Base-by-base conservation (phyloP, 2,329 filamentous ascomycete species). In the Cladophialophora bantiana region DNA sequence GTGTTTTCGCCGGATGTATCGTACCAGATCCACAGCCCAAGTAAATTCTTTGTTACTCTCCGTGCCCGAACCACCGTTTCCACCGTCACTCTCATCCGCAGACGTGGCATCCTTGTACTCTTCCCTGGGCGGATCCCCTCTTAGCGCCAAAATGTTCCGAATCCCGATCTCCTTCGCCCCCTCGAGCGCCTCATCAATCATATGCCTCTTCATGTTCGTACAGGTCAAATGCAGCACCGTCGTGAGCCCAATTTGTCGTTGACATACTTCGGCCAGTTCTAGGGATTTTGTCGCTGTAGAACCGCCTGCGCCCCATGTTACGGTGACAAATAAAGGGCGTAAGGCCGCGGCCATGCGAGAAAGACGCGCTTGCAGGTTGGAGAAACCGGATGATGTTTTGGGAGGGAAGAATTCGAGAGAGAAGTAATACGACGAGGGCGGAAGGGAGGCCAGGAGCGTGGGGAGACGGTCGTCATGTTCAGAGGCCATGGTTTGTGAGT, bases 401-500 rank as follows among this genome's bases (percentile, higher is more conserved):
- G 95, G 95, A 72, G 95, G 95, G 83, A 99, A 99, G 88, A 99
- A 99, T 82, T 99, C 95, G 80, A 98, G 90, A 56, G 95, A 98
- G 81, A 97, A 96, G 84, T 95, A 98, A 77, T 87, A 89, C 71
- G 88, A 87, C 79, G 92, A 88, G 71, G 90, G 86, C 78, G 92
- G 91, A 82, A 99, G 83, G 68, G 93, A 42, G 53, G 71, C 64
- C 18, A 72, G 45, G 4, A 73, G 68, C 4, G 70, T 70, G n/a
- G 71, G 70, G 32, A 73, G 59, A 38, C 70, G 66, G 57, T 72
- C 70, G 58, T 72, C 71, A 64, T 73, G 64, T 32, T 26, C 32
- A 34, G 45, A 53, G 26, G 62, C 64, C 69, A 71, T 71, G 54
- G 52, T 50, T 54, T 55, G 7, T 38, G 59, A 26, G 32, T 54